Base-by-base conservation (phyloP, 2,329 filamentous ascomycete genomes). In the Aureobasidium melanogenum region DNA sequence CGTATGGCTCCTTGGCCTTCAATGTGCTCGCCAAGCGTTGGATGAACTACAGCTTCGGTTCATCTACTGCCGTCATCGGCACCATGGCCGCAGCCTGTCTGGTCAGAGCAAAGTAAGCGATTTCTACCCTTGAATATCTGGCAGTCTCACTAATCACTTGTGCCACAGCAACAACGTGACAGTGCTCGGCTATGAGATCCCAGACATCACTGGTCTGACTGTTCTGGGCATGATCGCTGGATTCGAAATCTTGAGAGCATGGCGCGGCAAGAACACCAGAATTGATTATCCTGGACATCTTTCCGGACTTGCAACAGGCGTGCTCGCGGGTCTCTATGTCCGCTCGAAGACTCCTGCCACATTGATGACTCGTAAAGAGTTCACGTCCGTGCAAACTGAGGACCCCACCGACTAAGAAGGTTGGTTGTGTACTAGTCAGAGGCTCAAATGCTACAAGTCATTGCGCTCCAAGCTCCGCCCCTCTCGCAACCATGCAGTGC, bases 31-130 rank as follows among this genome's bases (percentile, higher is more conserved):
- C 70, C 15, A 73, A 75, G 17, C 70, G 74, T 26, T 75, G 81
- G 54, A 70, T 70, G 43, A 70, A 76, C 12, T 80, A 84, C 39
- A 82, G 82, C 1, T 76, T 88, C 10, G 88, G 88, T n/a, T 85
- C 85, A 1, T 88, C 85, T 7, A 86, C 84, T 12, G 83, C 82
- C 38, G 76, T 86, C 5, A 80, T 83, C 64, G 87, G 86, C 24
- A 68, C 89, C 24, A 70, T 82, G 8, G 80, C 80, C 1, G 84
- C 85, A 1, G 88, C 74, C 67, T 81, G 79, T 66, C 74, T 77
- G 55, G 70, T 82, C 15, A 56, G 67, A 10, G 56, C 58, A 46
- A 62, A 61, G 41, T 59, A 57, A 47, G 61, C 30, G 46, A 56
- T 36, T 9, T 22, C 19, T 24, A 24, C 19, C 61, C 10, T 17